Percentiles rank a stretch among this genome's conserved stretches.
Evolutionary conservation across 2,329 filamentous ascomycete species (phyloP).

Genomic region (Phialemonium atrogriseum): DNA sequence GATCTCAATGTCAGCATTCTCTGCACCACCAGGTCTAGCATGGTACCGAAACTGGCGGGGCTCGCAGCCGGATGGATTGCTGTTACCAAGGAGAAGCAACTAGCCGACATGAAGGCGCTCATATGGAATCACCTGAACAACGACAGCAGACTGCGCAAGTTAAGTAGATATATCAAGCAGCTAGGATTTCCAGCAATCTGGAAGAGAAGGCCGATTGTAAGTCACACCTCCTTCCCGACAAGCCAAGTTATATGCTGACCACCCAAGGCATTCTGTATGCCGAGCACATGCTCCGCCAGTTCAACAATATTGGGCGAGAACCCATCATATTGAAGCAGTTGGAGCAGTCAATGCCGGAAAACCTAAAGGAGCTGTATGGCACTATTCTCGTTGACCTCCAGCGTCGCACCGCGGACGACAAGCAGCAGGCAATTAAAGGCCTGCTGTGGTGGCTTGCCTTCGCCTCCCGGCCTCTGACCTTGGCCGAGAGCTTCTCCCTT

Average conservation of each 20-base stretch:
- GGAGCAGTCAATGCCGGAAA: not conserved
- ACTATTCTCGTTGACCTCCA: not conserved
- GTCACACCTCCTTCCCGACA: not conserved
- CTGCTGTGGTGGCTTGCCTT: not conserved
- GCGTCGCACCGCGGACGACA: not conserved
- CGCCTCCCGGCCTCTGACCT: not conserved
- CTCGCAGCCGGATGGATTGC: not conserved
- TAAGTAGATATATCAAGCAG: conserved; percentile 5
- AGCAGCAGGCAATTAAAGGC: not conserved
- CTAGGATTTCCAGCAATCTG: conserved; percentile 3
- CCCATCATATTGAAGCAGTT: conserved; percentile 5
- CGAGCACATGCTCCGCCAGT: conserved; percentile 5
- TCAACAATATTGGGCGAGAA: conserved; percentile 4
- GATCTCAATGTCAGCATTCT: not conserved
- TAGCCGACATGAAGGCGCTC: not conserved
- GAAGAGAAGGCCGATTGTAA: conserved; percentile 2
- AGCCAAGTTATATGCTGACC: not conserved
- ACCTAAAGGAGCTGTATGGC: not conserved
- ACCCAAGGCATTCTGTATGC: conserved; percentile 5
- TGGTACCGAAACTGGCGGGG: not conserved
- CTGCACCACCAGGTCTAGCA: not conserved
- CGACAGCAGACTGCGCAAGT: conserved; percentile 2
- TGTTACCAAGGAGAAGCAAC: conserved; percentile 1
- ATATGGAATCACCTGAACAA: conserved; percentile 2
- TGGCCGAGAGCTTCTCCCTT: not conserved